Evolutionary conservation across 1,284 basidiomycete species (phyloP).

Genomic region (Ceratobasidium sp.): DNA sequence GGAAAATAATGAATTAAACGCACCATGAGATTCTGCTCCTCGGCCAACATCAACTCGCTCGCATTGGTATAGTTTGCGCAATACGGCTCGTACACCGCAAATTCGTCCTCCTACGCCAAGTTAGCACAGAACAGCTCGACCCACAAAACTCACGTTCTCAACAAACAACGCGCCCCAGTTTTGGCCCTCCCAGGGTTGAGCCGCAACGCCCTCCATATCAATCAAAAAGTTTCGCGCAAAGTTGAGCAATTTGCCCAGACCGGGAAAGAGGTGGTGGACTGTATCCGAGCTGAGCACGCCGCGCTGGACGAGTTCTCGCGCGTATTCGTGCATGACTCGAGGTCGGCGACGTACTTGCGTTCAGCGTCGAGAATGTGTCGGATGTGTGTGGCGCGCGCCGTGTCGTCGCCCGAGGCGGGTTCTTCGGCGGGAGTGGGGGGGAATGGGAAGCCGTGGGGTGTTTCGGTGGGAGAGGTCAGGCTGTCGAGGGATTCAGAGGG

Average conservation of each 20-base stretch:
- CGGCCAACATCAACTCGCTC: conserved; percentile 82
- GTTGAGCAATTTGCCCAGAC: conserved; percentile 93
- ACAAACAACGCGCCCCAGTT: conserved; percentile 87
- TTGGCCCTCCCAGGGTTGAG: conserved; percentile 84
- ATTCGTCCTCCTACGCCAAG: conserved; percentile 79
- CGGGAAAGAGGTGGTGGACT: conserved; percentile 94
- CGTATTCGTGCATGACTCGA: conserved; percentile 91
- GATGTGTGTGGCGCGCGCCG: conserved; percentile 78
- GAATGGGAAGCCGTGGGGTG: conserved; percentile 21
- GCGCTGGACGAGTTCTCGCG: conserved; percentile 45
- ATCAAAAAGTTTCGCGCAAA: conserved; percentile 98
- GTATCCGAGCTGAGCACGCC: conserved; percentile 62
- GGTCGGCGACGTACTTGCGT: conserved; percentile 96
- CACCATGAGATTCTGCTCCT: conserved; percentile 83
- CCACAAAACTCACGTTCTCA: conserved; percentile 70
- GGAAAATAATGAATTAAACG: conserved; percentile 50
- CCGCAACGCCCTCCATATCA: conserved; percentile 85
- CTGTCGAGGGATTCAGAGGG: conserved; percentile 59
- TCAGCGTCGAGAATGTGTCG: conserved; percentile 92
- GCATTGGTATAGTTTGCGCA: conserved; percentile 95
- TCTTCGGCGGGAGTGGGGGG: conserved; percentile 10
- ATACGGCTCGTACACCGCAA: conserved; percentile 95
- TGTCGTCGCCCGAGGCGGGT: conserved; percentile 60
- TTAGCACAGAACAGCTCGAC: conserved; percentile 43
- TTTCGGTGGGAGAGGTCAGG: conserved; percentile 48